Evolutionary conservation across 2,329 filamentous ascomycete genomes (phyloP), one percentile per base, ranked within the genome.

Genomic region (Canariomyces notabilis): DNA sequence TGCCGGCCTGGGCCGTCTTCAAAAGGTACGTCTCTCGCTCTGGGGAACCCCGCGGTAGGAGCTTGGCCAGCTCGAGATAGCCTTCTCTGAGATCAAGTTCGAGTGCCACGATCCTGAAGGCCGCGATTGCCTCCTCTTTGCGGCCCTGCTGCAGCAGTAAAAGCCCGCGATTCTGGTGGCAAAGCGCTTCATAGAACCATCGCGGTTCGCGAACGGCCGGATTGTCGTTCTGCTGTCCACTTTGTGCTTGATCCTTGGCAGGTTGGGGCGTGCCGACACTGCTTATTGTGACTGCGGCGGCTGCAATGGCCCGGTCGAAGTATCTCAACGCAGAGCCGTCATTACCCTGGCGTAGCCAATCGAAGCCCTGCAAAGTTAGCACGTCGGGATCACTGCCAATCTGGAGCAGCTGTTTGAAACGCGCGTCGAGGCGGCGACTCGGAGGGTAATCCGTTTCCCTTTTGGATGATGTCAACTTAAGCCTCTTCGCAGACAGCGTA

Each of bases 161-260:
- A 16, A 45, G 37, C 14, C 61, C 65, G 12, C 63, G 59, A 19
- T 46, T 56, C 23, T 62, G 51, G 14, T 63, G 54, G 52, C 64
- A 67, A 26, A 47, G 51, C 9, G 46, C 49, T 45, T 67, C 64
- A 61, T 63, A 68, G 32, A 61, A 59, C 67, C 68, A 71, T 29
- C 49, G 52, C n/a, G 55, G 52, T 19, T 36, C 15, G 5, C 55
- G 44, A 21, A 26, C 9, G 5, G 36, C 29, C 7, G 44, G 40
- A 14, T 2, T 32, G 6, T 7, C 37, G 19, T 16, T 16, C 16
- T n/a, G n/a, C 8, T 14, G 14, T 15, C 31, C n/a, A n/a, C 16
- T 26, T 8, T 16, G 15, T 9, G 23, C 40, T 29, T 47, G 43
- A 14, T 31, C 16, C 16, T 33, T 15, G 21, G 23, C 12, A 20